Evolutionary conservation across 202 grass and related monocot genomes (phyloP), one percentile per base, ranked within the genome.

Genomic region (Carex arenaria): DNA sequence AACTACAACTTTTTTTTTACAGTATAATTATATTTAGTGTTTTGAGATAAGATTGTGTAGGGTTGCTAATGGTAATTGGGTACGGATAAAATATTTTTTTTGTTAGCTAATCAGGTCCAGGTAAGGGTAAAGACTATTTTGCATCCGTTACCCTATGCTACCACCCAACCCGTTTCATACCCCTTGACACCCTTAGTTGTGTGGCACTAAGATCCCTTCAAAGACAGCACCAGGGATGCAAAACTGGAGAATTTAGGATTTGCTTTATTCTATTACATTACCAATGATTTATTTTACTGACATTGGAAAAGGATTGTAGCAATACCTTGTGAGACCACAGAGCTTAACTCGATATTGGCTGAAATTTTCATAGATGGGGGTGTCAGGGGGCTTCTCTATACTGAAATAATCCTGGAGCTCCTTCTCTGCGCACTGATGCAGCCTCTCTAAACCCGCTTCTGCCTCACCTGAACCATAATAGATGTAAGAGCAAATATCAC

Each of bases 391-490:
- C 6, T 66, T 66, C 52, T 81, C 67, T 6, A 43, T 63, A 77
- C 31, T 36, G 26, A 92, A 87, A 87, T 83, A 99, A 5, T 12
- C 10, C 47, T 73, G 89, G 45, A 99, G 86, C 8, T 99, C 96
- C 81, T 99, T 95, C 91, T 99, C 96, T 43, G 88, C 96, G 72
- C 96, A 99, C 82, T 92, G 87, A 89, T 99, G 96, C 61, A 99
- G 91, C 67, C 96, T 93, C 38, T 99, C 96, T 80, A 99, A 92
- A 80, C 88, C 91, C 72, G 88, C 88, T 84, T 99, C 96, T 66
- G 96, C 96, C 83, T 98, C 95, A 79, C 95, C 95, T 98, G 79
- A 52, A 83, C 51, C 66, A 67, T 32, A 68, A 67, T 64, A 69
- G 14, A 67, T 6, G 23, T 66, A 53, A 31, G 47, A 55, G 15